Evolutionary conservation across 495 filamentous ascomycete genomes (phyloP).

Genomic region (Hypoxylon rickii): DNA sequence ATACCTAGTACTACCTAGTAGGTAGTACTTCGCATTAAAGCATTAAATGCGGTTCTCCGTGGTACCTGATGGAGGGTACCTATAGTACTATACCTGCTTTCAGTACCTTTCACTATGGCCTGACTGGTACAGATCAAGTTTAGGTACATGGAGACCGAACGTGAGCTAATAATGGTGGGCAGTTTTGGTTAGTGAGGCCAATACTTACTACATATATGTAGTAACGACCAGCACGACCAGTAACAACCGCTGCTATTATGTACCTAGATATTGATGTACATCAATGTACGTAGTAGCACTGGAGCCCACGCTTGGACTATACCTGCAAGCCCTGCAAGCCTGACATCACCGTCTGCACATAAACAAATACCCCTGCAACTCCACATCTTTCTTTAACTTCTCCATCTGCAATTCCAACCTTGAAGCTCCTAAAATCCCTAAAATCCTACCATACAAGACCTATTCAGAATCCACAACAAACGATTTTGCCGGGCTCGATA

Average conservation of each 20-base stretch:
- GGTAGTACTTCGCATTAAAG: no score
- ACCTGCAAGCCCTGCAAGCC: slow-evolving; percentile 28
- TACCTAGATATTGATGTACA: no score
- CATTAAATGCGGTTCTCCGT: no score
- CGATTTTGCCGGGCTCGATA: no score
- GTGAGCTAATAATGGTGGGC: neutral
- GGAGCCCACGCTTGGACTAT: neutral
- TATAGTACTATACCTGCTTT: no score
- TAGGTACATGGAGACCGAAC: neutral
- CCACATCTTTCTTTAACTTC: slow-evolving; percentile 28
- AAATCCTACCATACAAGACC: slow-evolving; percentile 28
- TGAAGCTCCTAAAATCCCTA: slow-evolving; percentile 27
- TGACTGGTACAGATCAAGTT: neutral
- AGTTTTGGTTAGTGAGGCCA: no score
- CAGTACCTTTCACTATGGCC: neutral
- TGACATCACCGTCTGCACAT: slow-evolving; percentile 31
- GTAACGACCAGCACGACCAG: no score
- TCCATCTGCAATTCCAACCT: slow-evolving; percentile 26
- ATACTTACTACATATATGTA: no score
- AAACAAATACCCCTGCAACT: slow-evolving; percentile 20
- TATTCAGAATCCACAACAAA: slow-evolving; percentile 12
- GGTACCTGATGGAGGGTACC: no score
- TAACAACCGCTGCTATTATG: no score
- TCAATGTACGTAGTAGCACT: neutral
- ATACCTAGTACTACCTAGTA: no score